phyloP scores from a whole-genome alignment of 1,284 basidiomycete genomes.

The Phylloporus gajari region DNA sequence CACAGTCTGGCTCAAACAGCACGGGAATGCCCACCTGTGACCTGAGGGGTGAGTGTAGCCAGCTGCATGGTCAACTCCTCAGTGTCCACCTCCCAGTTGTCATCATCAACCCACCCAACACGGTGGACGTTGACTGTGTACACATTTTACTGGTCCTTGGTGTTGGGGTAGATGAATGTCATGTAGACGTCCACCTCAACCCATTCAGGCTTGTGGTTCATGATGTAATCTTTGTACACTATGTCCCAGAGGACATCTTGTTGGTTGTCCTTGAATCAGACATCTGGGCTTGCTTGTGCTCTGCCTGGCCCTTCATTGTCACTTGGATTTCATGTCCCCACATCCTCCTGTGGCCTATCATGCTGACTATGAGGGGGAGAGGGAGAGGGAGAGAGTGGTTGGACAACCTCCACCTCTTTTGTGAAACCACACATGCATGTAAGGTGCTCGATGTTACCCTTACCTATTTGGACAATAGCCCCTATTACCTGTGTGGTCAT shows the following conservation, averaged over 20 bases:
- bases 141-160: neutral
- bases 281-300: neutral
- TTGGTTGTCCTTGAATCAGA: neutral
- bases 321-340: no score
- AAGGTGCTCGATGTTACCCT: no score
- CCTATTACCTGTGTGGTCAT: no score
- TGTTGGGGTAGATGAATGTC: constrained; percentile 7
- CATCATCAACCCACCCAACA: neutral
- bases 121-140: constrained; percentile 2
- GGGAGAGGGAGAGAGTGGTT: no score
- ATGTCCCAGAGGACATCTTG: no score
- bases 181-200: constrained; percentile 12
- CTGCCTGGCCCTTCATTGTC: neutral
- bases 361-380: neutral
- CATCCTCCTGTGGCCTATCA: neutral
- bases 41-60: neutral
- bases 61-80: constrained; percentile 14
- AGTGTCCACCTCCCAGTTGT: constrained; percentile 6
- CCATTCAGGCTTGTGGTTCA: neutral
- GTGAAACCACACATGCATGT: no score
- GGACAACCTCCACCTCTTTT: no score
- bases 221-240: neutral
- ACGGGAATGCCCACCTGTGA: constrained; percentile 6
- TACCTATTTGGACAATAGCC: no score
- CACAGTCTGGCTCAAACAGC: neutral